Base-by-base conservation (phyloP, 768 basidiomycete species). In the Phaeotremella skinneri region DNA sequence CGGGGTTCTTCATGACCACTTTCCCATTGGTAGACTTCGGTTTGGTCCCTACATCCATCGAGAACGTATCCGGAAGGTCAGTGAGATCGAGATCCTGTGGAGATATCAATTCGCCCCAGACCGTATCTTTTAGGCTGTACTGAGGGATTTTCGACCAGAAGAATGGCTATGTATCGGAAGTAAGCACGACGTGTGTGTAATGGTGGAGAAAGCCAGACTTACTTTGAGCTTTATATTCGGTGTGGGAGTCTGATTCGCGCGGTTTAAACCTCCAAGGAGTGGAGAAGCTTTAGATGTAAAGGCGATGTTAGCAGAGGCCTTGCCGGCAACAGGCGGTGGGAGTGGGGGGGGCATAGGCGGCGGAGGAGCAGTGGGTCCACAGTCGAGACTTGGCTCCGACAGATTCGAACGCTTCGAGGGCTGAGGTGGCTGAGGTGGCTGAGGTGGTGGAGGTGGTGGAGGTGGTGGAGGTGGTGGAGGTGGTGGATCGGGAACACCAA, bases 101-200 rank as follows among this genome's bases (percentile, higher is more conserved):
- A 0, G 72, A n/a, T 2, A 77, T 67, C 9, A 83, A 59, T 27
- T 88, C 86, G 51, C 79, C 81, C 90, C 90, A 97, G 9, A 97
- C 81, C 0, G 88, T 88, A 5, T 81, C 67, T 2, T 65, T 61
- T 3, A 82, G 64, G 4, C 78, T 70, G 5, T 79, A 64, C 13
- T 71, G 73, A n/a, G 81, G 78, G 3, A 92, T 61, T 66, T 94
- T 93, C 63, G 85, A 87, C 91, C 92, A 94, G 74, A 91, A 91
- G 79, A 96, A 91, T 1, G 92, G 89, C 75, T 88, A 49, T 1
- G 21, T 45, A 55, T 7, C 30, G 21, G 25, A 9, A 34, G 31
- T 27, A 55, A 39, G 54, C 20, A 37, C 41, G 14, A 13, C 25
- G 31, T 9, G 37, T 62, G 29, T 13, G 16, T 2, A 32, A n/a